phyloP scores from a whole-genome alignment of 2,329 filamentous ascomycete species.

The Septoria petroselini region DNA sequence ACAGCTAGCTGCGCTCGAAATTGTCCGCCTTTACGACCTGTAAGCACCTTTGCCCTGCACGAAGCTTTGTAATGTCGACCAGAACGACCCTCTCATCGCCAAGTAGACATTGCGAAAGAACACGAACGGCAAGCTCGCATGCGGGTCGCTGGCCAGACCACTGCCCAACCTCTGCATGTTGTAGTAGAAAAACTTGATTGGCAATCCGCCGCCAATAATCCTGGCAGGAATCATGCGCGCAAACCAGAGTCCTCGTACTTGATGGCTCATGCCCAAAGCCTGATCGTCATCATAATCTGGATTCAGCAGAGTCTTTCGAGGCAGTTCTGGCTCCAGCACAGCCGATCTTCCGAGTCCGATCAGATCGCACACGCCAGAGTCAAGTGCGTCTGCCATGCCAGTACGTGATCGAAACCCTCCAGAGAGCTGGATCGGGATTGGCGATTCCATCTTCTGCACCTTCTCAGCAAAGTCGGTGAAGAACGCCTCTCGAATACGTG shows the following conservation, averaged over 20 bases:
- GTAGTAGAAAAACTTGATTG: conserved; percentile 39
- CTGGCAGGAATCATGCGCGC: conserved; percentile 35
- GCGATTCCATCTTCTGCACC: conserved; percentile 30
- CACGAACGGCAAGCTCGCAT: conserved; percentile 34
- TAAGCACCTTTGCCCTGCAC: background rate
- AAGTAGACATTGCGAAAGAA: conserved; percentile 20
- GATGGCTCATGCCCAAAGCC: conserved; percentile 33
- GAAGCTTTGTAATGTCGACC: conserved; percentile 1
- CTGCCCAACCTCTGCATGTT: conserved; percentile 37
- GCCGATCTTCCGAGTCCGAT: conserved; percentile 51
- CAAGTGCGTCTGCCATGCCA: conserved; percentile 51
- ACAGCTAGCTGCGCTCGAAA: background rate
- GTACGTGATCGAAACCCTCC: conserved; percentile 59
- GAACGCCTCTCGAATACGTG: conserved; percentile 61
- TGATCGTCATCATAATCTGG: conserved; percentile 30
- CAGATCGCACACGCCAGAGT: conserved; percentile 49
- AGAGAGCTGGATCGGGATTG: conserved; percentile 47
- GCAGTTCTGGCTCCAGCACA: conserved; percentile 45
- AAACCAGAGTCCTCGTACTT: conserved; percentile 37
- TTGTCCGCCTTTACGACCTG: background rate
- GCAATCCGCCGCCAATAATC: conserved; percentile 35
- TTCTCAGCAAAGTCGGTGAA: conserved; percentile 61
- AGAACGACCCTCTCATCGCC: background rate
- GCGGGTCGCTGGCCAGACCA: conserved; percentile 33
- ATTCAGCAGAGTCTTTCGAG: conserved; percentile 40